Evolutionary conservation across 2,329 filamentous ascomycete genomes (phyloP).

Genomic region (Fusarium kyushuense): DNA sequence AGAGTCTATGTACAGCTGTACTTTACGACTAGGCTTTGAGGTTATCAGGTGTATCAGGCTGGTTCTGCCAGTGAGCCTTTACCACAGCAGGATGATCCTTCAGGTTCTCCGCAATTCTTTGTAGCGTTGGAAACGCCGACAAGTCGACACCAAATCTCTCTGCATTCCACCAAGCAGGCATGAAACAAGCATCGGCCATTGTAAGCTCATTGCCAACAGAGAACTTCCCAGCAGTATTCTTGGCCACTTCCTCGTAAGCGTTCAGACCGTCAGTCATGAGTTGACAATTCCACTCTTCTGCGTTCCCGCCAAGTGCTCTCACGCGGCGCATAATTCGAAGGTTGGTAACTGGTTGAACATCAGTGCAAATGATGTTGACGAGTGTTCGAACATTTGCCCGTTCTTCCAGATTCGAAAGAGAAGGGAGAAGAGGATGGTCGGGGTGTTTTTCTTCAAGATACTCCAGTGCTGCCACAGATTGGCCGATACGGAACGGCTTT

Average conservation of each 20-base stretch:
- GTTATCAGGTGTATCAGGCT: constrained; percentile 61
- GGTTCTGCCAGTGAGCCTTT: constrained; percentile 64
- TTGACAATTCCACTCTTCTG: constrained; percentile 63
- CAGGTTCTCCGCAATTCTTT: constrained; percentile 59
- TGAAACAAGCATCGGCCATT: constrained; percentile 68
- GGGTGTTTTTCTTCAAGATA: constrained; percentile 70
- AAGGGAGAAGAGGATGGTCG: constrained; percentile 61
- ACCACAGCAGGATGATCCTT: constrained; percentile 63
- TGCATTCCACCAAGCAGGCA: constrained; percentile 70
- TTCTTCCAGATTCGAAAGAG: constrained; percentile 53
- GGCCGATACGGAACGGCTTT: constrained; percentile 59
- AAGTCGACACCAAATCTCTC: constrained; percentile 67
- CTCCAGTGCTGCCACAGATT: constrained; percentile 71
- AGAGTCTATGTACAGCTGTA: neutral
- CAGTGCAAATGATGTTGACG: constrained; percentile 65
- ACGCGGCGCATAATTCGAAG: constrained; percentile 64
- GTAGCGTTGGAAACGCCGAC: constrained; percentile 60
- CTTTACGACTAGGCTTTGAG: constrained; percentile 34
- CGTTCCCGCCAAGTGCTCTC: constrained; percentile 56
- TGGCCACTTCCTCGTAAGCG: constrained; percentile 65
- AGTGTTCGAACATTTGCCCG: constrained; percentile 67
- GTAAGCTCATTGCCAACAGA: constrained; percentile 68
- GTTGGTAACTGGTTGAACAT: constrained; percentile 72
- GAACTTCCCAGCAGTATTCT: constrained; percentile 59
- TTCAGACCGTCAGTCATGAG: constrained; percentile 65